phyloP scores from a whole-genome alignment of 2,329 filamentous ascomycete genomes.

The Venturia nashicola region DNA sequence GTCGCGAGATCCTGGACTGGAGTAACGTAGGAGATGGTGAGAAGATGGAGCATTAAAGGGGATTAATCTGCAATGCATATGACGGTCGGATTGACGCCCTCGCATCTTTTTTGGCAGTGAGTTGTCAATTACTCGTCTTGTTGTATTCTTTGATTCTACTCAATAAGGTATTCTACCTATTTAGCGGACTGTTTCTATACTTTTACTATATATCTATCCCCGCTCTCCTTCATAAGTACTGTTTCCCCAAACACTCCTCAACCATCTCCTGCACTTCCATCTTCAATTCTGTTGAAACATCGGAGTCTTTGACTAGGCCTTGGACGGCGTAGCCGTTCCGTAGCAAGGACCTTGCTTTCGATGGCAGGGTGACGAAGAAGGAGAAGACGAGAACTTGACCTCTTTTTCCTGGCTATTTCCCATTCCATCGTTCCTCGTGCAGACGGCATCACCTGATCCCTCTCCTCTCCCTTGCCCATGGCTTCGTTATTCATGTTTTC shows the following conservation, averaged over 20 bases:
- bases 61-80: too few relatives aligned
- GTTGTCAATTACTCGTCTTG: too few relatives aligned
- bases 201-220: neutral
- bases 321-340: neutral
- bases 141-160: too few relatives aligned
- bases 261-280: neutral
- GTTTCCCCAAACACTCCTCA: neutral
- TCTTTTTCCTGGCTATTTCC: neutral
- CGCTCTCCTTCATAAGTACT: neutral
- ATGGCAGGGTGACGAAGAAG: neutral
- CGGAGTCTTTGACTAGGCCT: neutral
- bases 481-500: neutral
- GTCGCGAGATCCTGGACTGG: too few relatives aligned
- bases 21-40: too few relatives aligned
- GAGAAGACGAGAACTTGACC: neutral
- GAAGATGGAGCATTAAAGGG: too few relatives aligned
- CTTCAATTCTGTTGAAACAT: neutral
- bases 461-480: neutral
- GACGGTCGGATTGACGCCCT: too few relatives aligned
- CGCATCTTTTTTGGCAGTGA: neutral
- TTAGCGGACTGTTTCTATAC: neutral
- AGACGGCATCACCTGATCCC: too few relatives aligned
- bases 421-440: neutral
- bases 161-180: too few relatives aligned
- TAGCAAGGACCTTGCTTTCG: neutral